Base-by-base conservation (phyloP, 768 basidiomycete genomes). In the Rhodotorula kratochvilovae region DNA sequence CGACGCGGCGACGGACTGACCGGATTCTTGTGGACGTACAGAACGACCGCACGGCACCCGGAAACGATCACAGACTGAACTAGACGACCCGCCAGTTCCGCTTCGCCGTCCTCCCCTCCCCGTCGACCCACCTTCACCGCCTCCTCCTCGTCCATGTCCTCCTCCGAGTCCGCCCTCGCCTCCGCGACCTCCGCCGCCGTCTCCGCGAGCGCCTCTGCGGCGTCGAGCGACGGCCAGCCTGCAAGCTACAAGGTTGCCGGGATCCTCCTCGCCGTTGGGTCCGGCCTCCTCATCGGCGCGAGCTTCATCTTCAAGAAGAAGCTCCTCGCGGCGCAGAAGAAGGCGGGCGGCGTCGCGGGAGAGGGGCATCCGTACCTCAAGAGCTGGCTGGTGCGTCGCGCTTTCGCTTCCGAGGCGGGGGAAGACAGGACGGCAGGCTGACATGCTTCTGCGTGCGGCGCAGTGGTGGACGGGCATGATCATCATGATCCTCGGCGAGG, bases 281-380 rank as follows among this genome's bases (percentile, higher is more conserved):
- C 89, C 77, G 96, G 95, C 15, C 53, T 92, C 39, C 86, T 99
- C 71, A 99, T 98, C 71, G 96, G 95, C 10, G 85, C 86, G 51
- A 89, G 88, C 76, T 98, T 97, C 80, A 94, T 98, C 5, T 89
- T 99, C 83, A 99, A 99, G 87, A 99, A 99, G 86, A 96, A 92
- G 79, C 71, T 79, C 27, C 55, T 78, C 7, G 51, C 65, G 8
- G 70, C 75, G 42, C 62, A 81, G 77, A 72, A 64, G 57, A 75
- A 83, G 78, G 39, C 79, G 8, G 67, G 69, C 1, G 68, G 61
- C 12, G 68, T 66, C 0, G 89, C 89, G 70, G 92, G 90, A 75
- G 88, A 89, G 81, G 94, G 95, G 42, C 92, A 95, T 69, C 91
- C 86, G 21, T 99, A 98, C 83, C 86, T 98, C 79, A 97, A 95